Percentiles rank a stretch among this genome's conserved stretches.
These are phyloP conservation scores for Tetrapisispora pingtungensis DNA, from an alignment of 805 yeast genomes.

Conservation along the genomic window DNA sequence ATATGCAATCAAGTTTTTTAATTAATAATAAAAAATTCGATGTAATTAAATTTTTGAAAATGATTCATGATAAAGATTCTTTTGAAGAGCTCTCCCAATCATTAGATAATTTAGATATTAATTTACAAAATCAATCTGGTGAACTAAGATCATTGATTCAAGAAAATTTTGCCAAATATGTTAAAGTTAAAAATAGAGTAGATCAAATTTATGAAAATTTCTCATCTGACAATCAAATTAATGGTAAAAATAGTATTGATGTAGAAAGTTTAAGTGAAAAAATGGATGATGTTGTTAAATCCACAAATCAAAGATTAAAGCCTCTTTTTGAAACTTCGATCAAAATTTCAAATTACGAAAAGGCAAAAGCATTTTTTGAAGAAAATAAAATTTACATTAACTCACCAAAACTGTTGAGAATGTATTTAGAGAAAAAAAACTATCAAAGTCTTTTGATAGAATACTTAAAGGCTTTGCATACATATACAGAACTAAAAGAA, in stretches of 20 bases:
- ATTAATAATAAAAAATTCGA: slow-evolving; percentile 51
- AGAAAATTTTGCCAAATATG: slow-evolving; percentile 53
- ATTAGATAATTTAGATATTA: slow-evolving; percentile 38
- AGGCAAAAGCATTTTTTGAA: slow-evolving; percentile 42
- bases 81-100: slow-evolving; percentile 40
- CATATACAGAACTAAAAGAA: slow-evolving; percentile 11
- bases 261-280: slow-evolving; percentile 32
- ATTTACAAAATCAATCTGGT: slow-evolving; percentile 40
- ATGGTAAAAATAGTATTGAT: slow-evolving; percentile 15
- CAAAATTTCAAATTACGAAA: slow-evolving; percentile 39
- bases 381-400: slow-evolving; percentile 45
- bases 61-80: slow-evolving; percentile 46
- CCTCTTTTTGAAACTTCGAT: slow-evolving; percentile 47
- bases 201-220: slow-evolving; percentile 53
- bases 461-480: slow-evolving; percentile 41
- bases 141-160: slow-evolving; percentile 44
- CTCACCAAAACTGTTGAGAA: slow-evolving; percentile 41
- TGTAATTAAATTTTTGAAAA: slow-evolving; percentile 44
- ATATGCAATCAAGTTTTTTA: slow-evolving; percentile 36
- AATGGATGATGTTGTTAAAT: slow-evolving; percentile 40
- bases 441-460: slow-evolving; percentile 49
- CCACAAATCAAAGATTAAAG: slow-evolving; percentile 43
- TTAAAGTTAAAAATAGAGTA: slow-evolving; percentile 51
- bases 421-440: slow-evolving; percentile 39
- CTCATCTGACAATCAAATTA: slow-evolving; percentile 18